Base-by-base conservation (phyloP, 2,329 filamentous ascomycete genomes). In the Emmonsiellopsis sp. region DNA sequence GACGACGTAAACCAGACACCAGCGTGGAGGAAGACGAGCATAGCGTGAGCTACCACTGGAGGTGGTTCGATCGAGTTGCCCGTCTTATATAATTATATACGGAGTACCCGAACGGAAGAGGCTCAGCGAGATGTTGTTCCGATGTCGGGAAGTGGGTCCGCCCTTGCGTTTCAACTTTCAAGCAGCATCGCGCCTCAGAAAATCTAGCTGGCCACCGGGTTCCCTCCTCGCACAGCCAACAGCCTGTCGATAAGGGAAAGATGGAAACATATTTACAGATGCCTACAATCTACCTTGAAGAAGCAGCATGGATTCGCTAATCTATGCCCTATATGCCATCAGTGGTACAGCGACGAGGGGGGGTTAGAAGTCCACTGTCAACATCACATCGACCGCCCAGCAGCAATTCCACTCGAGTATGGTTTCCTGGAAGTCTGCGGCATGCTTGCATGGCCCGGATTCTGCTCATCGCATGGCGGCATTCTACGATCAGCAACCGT, bases 261-360 rank as follows among this genome's bases (percentile, higher is more conserved):
- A 32, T 54, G 34, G 52, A 54, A 37, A 13, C 33, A 54, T 54
- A 54, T 54, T 32, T 50, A 54, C 21, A 36, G 27, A 37, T 51
- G 36, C 17, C 47, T 44, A 31, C 17, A 44, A 36, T 31, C 17
- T 10, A 43, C 14, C 40, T 42, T 54, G n/a, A 34, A 44, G 42
- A 33, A 36, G 37, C 42, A 54, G 47, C 36, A 54, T 51, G 14
- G 46, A 14, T 51, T 50, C 21, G 6, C 37, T 9, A 13, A 27
- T 40, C 47, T 54, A 36, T 54, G 39, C 47, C 43, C 43, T 50
- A 50, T 54, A 39, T 54, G 42, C 14, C 17, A 51, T 39, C 31
- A 39, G 46, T 50, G 42, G 46, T n/a, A 44, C 36, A 54, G n/a
- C 5, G 34, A 50, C 27, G 14, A 45, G 46, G 13, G 5, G 31